Evolutionary conservation across 495 filamentous ascomycete genomes (phyloP), one percentile per base, ranked within the genome.

Genomic region (Mycothermus thermophilus): DNA sequence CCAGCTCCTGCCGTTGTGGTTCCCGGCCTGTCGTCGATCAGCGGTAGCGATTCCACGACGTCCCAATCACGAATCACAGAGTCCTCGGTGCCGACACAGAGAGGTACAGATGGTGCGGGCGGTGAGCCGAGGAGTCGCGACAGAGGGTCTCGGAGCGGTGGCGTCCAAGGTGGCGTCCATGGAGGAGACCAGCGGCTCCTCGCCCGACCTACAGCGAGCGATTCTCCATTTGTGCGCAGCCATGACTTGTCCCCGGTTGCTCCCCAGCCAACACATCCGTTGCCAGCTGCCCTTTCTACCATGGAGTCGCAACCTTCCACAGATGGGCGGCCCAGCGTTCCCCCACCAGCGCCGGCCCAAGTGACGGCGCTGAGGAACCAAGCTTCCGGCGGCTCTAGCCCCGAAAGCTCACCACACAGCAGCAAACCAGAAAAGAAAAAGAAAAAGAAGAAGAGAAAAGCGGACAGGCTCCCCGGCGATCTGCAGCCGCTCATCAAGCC

Each of bases 241-340:
- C 61, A 67, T 43, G 59, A 71, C 41, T 60, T 72, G 9, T 80
- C 79, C 12, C 83, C 85, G 17, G 60, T 80, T 43, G 84, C 84
- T 30, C 85, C 85, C 24, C 81, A 83, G 39, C 85, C 85, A 20
- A 76, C 79, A 21, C 74, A 81, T 43, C 79, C 90, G n/a, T n/a
- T n/a, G n/a, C n/a, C n/a, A n/a, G n/a, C n/a, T n/a, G n/a, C n/a
- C n/a, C 14, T 86, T 85, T 13, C 82, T 81, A 7, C 53, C 90
- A 30, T 76, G 79, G 15, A 66, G 67, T 18, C 60, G 74, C 27
- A 79, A 77, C 48, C 64, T 64, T 25, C 69, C 73, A 18, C 64
- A 70, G 4, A 58, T 73, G 20, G 51, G 50, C 34, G 59, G 60
- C 25, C 41, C 35, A 36, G 41, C 31, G 38, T 45, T 19, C 38